Conservation (phyloP, 306 rosid genomes). For the Trifolium fragiferum region DNA sequence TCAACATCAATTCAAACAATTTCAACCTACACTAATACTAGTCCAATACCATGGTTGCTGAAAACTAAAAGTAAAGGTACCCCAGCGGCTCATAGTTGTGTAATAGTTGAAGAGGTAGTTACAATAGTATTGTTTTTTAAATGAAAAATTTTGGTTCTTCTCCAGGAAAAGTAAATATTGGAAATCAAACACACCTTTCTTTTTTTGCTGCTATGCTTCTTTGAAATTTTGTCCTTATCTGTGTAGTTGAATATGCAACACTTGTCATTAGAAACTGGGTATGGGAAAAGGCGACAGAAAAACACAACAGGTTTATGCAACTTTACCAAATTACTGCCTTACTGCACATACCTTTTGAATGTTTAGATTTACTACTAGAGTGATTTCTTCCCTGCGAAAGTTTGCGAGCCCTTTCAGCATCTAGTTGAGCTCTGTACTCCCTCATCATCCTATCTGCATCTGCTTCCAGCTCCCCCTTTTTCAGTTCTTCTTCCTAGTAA, state of each 20-base stretch:
- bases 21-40: not conserved
- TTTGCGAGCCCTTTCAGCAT: constrained; percentile 90
- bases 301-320: constrained; percentile 13
- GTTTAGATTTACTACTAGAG: constrained; percentile 70
- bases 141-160: constrained; percentile 35
- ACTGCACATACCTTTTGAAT: constrained; percentile 66
- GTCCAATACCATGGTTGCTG: constrained; percentile 9
- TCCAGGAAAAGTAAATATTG: constrained; percentile 26
- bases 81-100: constrained; percentile 9
- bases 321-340: constrained; percentile 28
- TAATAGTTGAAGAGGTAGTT: constrained; percentile 20
- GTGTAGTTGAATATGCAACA: constrained; percentile 44
- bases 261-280: constrained; percentile 36
- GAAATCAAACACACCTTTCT: constrained; percentile 71
- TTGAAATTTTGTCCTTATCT: constrained; percentile 78
- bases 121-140: constrained; percentile 3
- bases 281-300: constrained; percentile 5
- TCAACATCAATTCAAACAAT: constrained; percentile 28
- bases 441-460: constrained; percentile 96
- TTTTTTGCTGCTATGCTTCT: constrained; percentile 91
- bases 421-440: constrained; percentile 97
- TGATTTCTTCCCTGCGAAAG: constrained; percentile 93
- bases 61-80: constrained; percentile 36
- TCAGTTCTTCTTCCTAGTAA: constrained; percentile 87
- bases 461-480: constrained; percentile 91